Percentiles rank a stretch among this genome's conserved stretches.
These are phyloP conservation scores for Puccinia coronata DNA, from an alignment of 1,284 basidiomycete species.

Conservation along the genomic window DNA sequence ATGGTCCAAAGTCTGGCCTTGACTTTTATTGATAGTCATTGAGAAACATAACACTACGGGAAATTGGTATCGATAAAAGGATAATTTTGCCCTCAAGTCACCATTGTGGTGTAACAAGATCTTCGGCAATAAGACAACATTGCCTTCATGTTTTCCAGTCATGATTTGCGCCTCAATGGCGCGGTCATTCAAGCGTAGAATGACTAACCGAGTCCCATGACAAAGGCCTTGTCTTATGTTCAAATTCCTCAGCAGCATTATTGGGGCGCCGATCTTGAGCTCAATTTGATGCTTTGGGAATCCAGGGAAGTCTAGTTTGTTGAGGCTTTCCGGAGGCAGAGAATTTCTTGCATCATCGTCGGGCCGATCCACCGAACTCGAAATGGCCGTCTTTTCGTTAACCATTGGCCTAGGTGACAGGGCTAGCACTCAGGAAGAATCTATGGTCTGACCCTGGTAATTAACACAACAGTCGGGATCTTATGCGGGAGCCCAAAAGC, in stretches of 20 bases:
- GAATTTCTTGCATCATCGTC: not conserved
- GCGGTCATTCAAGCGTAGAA: not conserved
- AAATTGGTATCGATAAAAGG: conserved; percentile 58
- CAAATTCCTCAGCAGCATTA: conserved; percentile 61
- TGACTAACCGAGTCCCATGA: conserved; percentile 59
- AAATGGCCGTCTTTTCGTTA: not conserved
- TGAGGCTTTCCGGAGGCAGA: not conserved
- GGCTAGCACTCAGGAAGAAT: too few species aligned
- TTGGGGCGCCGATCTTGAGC: conserved; percentile 54
- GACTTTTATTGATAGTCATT: conserved; percentile 62
- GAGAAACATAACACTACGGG: conserved; percentile 61
- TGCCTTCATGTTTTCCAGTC: not conserved
- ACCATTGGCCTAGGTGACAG: too few species aligned
- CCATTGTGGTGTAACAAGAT: not conserved
- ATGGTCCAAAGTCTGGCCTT: conserved; percentile 61
- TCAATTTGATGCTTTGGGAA: not conserved
- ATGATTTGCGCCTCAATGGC: not conserved
- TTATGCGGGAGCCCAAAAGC: too few species aligned
- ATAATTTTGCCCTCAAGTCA: too few species aligned
- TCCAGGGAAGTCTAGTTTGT: not conserved
- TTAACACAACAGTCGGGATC: too few species aligned
- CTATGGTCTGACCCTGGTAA: too few species aligned
- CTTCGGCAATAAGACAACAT: not conserved
- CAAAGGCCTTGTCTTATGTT: conserved; percentile 58
- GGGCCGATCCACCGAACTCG: not conserved